Base-by-base conservation (phyloP, 768 basidiomycete genomes). In the Tephrocybe sp. region DNA sequence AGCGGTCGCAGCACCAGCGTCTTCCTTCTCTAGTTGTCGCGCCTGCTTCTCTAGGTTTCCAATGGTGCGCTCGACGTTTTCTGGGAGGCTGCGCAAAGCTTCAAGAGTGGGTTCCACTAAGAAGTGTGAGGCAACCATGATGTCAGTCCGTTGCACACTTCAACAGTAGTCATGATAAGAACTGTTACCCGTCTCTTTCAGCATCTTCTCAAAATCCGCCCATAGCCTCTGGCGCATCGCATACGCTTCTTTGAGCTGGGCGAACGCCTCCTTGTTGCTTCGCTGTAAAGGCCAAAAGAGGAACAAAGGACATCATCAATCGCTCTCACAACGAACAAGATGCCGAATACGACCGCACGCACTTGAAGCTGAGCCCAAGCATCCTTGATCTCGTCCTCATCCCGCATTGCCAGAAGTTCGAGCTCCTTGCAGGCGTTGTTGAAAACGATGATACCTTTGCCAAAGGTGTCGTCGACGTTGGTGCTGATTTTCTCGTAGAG, bases 351-450 rank as follows among this genome's bases (percentile, higher is more conserved):
- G 25, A 14, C 33, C 25, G 48, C 33, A 66, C 70, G 53, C 58
- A 80, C 84, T 72, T 82, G 71, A 21, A 74, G 71, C 8, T 66
- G 66, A 17, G 62, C 47, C 50, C 74, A 75, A 24, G 68, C 66
- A 9, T 68, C 59, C 55, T 67, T 68, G 17, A 80, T 50, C 18
- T 74, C 70, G 48, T 74, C 69, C 51, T 80, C 67, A 53, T 80
- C 76, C 28, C 66, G 68, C 25, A 78, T 67, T 14, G 69, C 66
- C 15, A 73, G 59, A 0, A 62, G 58, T 61, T 89, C 87, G 43
- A 78, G 65, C 10, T 69, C 70, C 59, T 79, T 81, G 63, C 81
- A 77, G 18, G 74, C 78, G 15, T 75, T 73, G 60, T 86, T 78
- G 66, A 86, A 80, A 5, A 68, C 62, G 10, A 80, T 63, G 30